These are phyloP conservation scores for Mallotus japonicus DNA, from an alignment of 441 rosid species.

Conservation along the genomic window DNA sequence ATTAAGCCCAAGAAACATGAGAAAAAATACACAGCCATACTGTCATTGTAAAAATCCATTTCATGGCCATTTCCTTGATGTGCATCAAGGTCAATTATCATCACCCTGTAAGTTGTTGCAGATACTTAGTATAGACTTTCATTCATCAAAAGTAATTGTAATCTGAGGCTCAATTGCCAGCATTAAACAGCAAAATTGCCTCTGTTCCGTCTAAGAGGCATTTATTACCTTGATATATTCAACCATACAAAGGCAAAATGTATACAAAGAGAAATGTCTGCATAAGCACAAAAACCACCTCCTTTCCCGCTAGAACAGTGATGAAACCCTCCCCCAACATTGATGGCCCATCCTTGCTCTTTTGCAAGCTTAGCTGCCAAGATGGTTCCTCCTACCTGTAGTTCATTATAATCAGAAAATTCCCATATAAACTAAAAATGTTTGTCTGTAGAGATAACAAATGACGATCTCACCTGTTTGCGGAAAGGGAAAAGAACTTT, in stretches of 20 bases:
- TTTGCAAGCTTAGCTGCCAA: slow-evolving; percentile 86
- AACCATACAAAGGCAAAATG: slow-evolving; percentile 71
- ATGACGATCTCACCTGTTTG: slow-evolving; percentile 54
- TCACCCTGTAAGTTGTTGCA: slow-evolving; percentile 57
- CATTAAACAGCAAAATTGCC: slow-evolving; percentile 4
- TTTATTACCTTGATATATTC: slow-evolving; percentile 64
- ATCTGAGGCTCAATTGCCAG: slow-evolving; percentile 14
- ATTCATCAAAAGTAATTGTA: slow-evolving; percentile 10
- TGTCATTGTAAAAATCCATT: slow-evolving; percentile 69
- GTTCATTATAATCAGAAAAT: slow-evolving; percentile 20
- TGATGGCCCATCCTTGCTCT: slow-evolving; percentile 93
- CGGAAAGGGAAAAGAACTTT: slow-evolving; percentile 83
- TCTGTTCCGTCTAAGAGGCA: slow-evolving; percentile 17
- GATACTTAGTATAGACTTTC: slow-evolving; percentile 21
- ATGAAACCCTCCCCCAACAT: slow-evolving; percentile 96
- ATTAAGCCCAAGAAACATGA: slow-evolving; percentile 14
- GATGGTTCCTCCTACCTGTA: slow-evolving; percentile 88
- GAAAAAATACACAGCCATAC: slow-evolving; percentile 38
- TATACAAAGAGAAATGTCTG: slow-evolving; percentile 88
- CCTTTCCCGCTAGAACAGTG: slow-evolving; percentile 81
- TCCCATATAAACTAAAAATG: slow-evolving; percentile 4
- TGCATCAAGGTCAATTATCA: slow-evolving; percentile 97
- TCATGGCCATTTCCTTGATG: slow-evolving; percentile 99
- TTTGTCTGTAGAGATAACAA: slow-evolving; percentile 2
- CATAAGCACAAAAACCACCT: slow-evolving; percentile 92